These are phyloP conservation scores for Zygosaccharomyces pseudorouxii DNA, from an alignment of 805 yeast genomes.

Conservation along the genomic window DNA sequence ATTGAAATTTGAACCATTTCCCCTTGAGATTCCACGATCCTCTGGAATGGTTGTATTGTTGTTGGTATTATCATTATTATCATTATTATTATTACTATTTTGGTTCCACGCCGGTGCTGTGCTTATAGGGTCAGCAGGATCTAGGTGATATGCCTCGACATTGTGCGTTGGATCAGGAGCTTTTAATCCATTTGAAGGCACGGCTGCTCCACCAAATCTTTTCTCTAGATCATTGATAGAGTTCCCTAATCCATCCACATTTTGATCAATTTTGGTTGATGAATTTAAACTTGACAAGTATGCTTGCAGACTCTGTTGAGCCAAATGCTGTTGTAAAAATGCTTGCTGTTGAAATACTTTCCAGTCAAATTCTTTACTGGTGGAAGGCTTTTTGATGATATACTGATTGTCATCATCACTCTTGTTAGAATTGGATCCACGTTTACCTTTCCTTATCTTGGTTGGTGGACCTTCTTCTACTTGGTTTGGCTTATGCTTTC, in stretches of 20 bases:
- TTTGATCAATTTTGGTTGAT: not conserved
- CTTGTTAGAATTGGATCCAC: not conserved
- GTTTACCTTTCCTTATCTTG: not conserved
- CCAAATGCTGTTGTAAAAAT: slow-evolving; percentile 32
- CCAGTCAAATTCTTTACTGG: slow-evolving; percentile 33
- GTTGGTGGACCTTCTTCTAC: not conserved
- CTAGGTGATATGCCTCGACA: not conserved
- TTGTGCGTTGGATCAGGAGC: not conserved
- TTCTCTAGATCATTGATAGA: not conserved
- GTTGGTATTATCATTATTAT: not conserved
- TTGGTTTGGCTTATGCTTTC: not conserved
- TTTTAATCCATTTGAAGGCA: not conserved
- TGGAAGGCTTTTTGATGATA: slow-evolving; percentile 32
- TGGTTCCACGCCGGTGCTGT: not conserved
- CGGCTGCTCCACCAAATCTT: not conserved
- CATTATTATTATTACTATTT: not conserved
- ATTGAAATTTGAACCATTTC: slow-evolving; percentile 3
- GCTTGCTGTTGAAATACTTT: slow-evolving; percentile 33
- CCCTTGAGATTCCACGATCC: not conserved
- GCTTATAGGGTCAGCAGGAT: not conserved
- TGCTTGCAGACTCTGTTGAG: slow-evolving; percentile 34
- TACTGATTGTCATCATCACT: slow-evolving; percentile 16
- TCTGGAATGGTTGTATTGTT: not conserved
- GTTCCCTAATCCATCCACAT: not conserved
- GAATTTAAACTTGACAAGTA: slow-evolving; percentile 27